Evolutionary conservation across 1,284 basidiomycete species (phyloP).

Genomic region (Bjerkandera adusta): DNA sequence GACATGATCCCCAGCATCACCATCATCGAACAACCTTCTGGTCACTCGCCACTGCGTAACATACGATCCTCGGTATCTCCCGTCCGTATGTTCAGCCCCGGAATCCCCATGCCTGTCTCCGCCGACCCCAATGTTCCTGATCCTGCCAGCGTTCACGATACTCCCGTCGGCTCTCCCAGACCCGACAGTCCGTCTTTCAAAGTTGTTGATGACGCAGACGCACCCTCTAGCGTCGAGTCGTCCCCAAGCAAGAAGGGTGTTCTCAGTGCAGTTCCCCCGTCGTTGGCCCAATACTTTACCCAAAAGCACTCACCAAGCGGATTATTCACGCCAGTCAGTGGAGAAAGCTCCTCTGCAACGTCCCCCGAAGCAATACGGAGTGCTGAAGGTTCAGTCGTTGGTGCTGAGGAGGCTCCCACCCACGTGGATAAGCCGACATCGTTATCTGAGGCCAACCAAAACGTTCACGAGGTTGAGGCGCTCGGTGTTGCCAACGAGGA

Average conservation of each 20-base stretch:
- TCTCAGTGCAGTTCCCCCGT: background rate
- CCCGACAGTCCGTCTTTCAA: constrained; percentile 8
- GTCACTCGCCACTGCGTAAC: no score
- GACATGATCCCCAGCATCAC: no score
- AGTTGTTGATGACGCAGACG: background rate
- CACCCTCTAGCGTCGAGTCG: background rate
- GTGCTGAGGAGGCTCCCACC: background rate
- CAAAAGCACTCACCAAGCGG: constrained; percentile 19
- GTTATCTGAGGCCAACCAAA: background rate
- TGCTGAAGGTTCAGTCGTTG: background rate
- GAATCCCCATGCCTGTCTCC: constrained; percentile 39
- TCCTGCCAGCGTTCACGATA: constrained; percentile 29
- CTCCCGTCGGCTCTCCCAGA: constrained; percentile 19
- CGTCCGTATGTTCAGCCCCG: constrained; percentile 16
- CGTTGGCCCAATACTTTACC: background rate
- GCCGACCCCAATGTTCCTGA: constrained; percentile 42
- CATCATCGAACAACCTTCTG: no score
- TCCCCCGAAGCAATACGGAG: constrained; percentile 1
- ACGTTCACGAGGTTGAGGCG: background rate
- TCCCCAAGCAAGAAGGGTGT: background rate
- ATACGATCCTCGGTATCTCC: no score
- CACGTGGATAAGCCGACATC: no score
- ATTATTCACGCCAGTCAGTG: constrained; percentile 29
- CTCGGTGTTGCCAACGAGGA: background rate
- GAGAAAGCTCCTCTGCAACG: constrained; percentile 19